phyloP scores from a whole-genome alignment of 2,329 filamentous ascomycete genomes.

The Apiospora marii region DNA sequence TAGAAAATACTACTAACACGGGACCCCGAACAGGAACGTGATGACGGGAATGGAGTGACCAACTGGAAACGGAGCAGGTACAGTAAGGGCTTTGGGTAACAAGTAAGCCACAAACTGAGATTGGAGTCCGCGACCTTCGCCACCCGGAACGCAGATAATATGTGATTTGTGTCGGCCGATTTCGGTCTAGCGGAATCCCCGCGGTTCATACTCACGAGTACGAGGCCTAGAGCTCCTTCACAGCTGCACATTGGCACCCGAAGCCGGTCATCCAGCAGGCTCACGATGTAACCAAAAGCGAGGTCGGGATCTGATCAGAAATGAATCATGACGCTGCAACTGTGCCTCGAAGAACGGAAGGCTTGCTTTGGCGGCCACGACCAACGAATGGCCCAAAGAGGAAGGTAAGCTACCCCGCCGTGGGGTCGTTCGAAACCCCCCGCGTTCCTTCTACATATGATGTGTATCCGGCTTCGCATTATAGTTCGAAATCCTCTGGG shows the following conservation, averaged over 20 bases:
- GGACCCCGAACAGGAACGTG: too few species aligned
- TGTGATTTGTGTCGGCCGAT: too few species aligned
- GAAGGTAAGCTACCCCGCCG: constrained; percentile 2
- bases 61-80: too few species aligned
- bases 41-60: too few species aligned
- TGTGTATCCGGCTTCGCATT: too few species aligned
- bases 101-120: neutral
- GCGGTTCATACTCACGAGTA: neutral
- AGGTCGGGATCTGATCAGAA: neutral
- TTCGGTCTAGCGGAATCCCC: too few species aligned
- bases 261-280: neutral
- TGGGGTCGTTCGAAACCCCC: neutral
- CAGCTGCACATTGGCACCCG: neutral
- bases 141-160: too few species aligned
- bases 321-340: neutral
- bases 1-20: too few species aligned
- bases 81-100: too few species aligned
- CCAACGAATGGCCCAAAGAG: neutral
- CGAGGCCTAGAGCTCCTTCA: neutral
- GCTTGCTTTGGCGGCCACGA: neutral
- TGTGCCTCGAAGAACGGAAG: neutral
- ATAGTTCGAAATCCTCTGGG: too few species aligned
- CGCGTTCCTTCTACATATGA: too few species aligned
- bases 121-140: neutral
- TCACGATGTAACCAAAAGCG: neutral